A percentile compares a stretch with the other conserved stretches of the same genome.
Conservation (phyloP, 352 stramenopile genomes). For the Phytophthora sp. region DNA sequence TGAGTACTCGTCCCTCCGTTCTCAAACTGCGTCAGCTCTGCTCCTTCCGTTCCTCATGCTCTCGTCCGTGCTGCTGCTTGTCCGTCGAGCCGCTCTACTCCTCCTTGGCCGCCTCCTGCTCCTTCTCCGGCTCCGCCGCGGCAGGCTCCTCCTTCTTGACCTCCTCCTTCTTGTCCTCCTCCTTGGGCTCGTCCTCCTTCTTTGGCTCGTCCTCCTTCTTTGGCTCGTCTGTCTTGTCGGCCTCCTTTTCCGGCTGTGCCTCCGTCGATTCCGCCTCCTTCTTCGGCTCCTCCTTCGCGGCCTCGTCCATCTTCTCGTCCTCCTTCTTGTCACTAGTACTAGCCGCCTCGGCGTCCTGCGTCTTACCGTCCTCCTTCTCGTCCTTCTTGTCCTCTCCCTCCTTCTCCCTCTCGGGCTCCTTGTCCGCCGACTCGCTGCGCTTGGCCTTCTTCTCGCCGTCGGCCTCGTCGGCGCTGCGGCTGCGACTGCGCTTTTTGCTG, state of each 20-base stretch:
- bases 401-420: conserved; percentile 27
- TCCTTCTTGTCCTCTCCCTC: conserved; percentile 17
- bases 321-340: conserved; percentile 12
- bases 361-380: conserved; percentile 5
- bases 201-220: conserved; percentile 13
- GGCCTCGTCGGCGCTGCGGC: conserved; percentile 35
- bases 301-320: conserved; percentile 13
- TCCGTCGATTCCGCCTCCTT: conserved; percentile 4
- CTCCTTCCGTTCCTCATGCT: conserved; percentile 14
- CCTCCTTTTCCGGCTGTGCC: conserved; percentile 13
- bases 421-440: conserved; percentile 44
- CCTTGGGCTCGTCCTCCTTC: conserved; percentile 11
- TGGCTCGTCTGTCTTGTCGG: neutral
- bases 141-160: conserved; percentile 9
- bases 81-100: conserved; percentile 22
- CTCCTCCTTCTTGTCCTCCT: conserved; percentile 14
- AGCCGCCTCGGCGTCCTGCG: conserved; percentile 11
- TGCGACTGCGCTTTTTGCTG: conserved; percentile 44
- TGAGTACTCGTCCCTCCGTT: conserved; percentile 24
- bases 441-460: conserved; percentile 41
- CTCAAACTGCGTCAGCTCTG: conserved; percentile 27
- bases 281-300: conserved; percentile 19
- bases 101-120: conserved; percentile 18
- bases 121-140: conserved; percentile 15
- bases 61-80: conserved; percentile 16